These are phyloP conservation scores for Basidiobolus meristosporus DNA, from an alignment of 371 early-diverging fungal genomes.

Conservation along the genomic window DNA sequence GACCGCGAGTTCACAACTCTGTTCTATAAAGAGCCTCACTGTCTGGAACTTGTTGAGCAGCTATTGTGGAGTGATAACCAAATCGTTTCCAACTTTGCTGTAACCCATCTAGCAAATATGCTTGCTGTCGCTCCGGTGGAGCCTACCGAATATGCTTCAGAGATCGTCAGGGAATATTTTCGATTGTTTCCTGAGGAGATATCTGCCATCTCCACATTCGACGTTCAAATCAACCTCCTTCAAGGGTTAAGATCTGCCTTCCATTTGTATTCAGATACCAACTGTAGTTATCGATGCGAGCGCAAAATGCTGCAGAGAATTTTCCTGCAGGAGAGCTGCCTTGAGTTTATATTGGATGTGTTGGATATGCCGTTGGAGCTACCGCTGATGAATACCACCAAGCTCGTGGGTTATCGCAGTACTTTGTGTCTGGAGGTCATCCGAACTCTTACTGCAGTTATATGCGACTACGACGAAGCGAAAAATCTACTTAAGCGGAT, in stretches of 20 bases:
- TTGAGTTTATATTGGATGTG: not conserved
- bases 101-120: constrained; percentile 1
- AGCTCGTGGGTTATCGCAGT: no score
- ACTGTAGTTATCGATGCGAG: not conserved
- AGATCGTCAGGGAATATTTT: not conserved
- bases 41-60: not conserved
- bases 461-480: not conserved
- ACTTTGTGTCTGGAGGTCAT: not conserved
- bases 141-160: not conserved
- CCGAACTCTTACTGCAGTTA: not conserved
- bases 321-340: not conserved
- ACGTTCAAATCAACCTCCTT: not conserved
- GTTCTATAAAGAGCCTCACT: not conserved
- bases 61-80: not conserved
- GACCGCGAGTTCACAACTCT: constrained; percentile 1
- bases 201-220: not conserved
- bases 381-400: not conserved
- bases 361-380: not conserved
- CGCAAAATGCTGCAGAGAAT: not conserved
- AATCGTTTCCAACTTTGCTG: not conserved
- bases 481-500: not conserved
- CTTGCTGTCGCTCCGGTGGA: not conserved
- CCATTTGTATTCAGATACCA: not conserved
- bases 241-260: not conserved
- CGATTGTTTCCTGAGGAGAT: not conserved